Conservation (phyloP, 208 protist species). For the Tritrichomonas foetus region DNA sequence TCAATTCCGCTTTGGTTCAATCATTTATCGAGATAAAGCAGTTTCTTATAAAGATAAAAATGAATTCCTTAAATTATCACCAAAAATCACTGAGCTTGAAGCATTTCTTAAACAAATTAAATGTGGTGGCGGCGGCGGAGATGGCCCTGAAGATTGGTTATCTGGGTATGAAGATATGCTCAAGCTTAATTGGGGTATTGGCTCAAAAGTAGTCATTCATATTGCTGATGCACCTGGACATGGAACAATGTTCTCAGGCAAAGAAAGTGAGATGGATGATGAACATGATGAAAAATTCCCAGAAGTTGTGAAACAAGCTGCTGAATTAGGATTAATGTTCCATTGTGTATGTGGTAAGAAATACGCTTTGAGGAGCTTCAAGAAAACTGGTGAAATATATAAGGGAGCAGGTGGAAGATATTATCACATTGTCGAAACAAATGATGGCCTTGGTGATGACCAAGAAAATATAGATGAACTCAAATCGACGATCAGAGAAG, state of each 20-base stretch:
- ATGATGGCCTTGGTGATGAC: background rate
- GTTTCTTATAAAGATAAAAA: background rate
- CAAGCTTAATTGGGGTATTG: background rate
- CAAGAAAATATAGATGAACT: background rate
- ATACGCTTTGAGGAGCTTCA: background rate
- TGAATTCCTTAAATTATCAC: background rate
- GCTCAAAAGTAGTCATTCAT: background rate
- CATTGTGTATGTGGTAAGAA: background rate
- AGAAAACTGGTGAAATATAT: background rate
- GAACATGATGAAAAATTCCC: background rate
- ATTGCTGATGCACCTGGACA: constrained; percentile 8
- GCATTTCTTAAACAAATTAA: background rate
- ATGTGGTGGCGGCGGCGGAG: background rate
- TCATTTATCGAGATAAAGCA: background rate
- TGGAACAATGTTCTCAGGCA: background rate
- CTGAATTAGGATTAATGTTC: background rate
- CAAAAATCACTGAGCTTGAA: background rate
- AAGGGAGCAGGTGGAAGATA: background rate
- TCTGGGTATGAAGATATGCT: background rate
- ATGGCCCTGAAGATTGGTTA: constrained; percentile 35
- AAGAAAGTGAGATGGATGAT: background rate
- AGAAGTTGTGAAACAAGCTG: background rate
- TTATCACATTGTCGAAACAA: background rate
- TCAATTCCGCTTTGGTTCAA: background rate
- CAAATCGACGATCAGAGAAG: background rate